These are phyloP conservation scores for Chalciporus sphaerocephalus DNA, from an alignment of 768 basidiomycete genomes.

Conservation along the genomic window DNA sequence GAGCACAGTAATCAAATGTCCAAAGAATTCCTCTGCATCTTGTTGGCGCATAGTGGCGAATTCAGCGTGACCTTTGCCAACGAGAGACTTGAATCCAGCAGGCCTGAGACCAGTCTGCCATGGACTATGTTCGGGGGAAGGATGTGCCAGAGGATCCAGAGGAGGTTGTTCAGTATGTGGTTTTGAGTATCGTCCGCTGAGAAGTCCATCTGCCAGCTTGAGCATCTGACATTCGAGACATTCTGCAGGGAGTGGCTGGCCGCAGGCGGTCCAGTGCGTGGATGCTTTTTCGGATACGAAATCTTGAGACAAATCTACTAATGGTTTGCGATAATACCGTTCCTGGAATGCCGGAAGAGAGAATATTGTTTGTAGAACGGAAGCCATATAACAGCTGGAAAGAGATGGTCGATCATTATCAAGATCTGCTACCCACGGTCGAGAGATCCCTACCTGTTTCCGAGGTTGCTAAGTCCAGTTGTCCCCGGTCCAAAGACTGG, in stretches of 20 bases:
- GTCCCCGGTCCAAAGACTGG: slow-evolving; percentile 86
- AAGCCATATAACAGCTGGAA: slow-evolving; percentile 93
- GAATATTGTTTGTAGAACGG: slow-evolving; percentile 83
- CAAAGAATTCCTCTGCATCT: slow-evolving; percentile 93
- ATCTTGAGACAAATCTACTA: slow-evolving; percentile 7
- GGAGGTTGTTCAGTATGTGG: slow-evolving; percentile 40
- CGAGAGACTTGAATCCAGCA: slow-evolving; percentile 76
- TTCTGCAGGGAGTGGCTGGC: slow-evolving; percentile 64
- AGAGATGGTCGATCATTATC: slow-evolving; percentile 4
- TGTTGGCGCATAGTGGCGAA: slow-evolving; percentile 97
- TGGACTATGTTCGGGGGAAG: slow-evolving; percentile 20
- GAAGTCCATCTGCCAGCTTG: slow-evolving; percentile 87
- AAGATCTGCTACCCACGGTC: neutral
- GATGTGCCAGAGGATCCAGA: slow-evolving; percentile 33
- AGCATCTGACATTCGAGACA: slow-evolving; percentile 95
- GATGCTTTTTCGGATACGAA: slow-evolving; percentile 31
- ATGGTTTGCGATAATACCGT: slow-evolving; percentile 51
- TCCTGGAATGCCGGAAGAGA: slow-evolving; percentile 70
- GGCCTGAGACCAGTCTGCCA: slow-evolving; percentile 81
- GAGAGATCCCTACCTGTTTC: slow-evolving; percentile 62
- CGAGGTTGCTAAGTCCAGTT: slow-evolving; percentile 88
- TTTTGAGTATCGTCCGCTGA: slow-evolving; percentile 87
- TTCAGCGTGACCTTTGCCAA: slow-evolving; percentile 90
- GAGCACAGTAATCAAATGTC: slow-evolving; percentile 70
- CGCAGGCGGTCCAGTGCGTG: slow-evolving; percentile 59